phyloP scores from a whole-genome alignment of 805 yeast species.

The Komagataella phaffii region DNA sequence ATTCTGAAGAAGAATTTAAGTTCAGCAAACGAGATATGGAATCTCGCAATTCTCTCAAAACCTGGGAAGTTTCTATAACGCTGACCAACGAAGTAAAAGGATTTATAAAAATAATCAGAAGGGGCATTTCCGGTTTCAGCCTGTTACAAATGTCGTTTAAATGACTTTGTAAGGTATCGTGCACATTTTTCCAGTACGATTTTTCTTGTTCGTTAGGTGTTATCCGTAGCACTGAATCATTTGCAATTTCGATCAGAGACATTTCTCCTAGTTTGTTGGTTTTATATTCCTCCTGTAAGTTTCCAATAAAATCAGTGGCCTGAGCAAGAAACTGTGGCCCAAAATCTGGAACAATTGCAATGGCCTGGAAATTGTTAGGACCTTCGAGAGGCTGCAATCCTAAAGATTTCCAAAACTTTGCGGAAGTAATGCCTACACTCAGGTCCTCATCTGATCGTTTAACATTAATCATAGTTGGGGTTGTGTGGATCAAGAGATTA shows the following conservation, averaged over 20 bases:
- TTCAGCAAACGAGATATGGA: constrained; percentile 13
- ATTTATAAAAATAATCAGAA: constrained; percentile 36
- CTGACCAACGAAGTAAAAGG: constrained; percentile 29
- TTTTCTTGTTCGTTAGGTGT: neutral
- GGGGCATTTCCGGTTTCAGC: constrained; percentile 1
- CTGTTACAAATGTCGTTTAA: neutral
- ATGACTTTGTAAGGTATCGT: neutral
- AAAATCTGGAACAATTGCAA: constrained; percentile 24
- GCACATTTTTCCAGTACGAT: neutral
- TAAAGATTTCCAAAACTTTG: constrained; percentile 42
- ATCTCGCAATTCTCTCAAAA: constrained; percentile 32
- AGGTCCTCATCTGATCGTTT: constrained; percentile 23
- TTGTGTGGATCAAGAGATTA: constrained; percentile 17
- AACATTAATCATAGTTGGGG: constrained; percentile 21
- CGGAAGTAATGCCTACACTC: constrained; percentile 33
- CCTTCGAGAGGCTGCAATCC: constrained; percentile 40
- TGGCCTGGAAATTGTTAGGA: constrained; percentile 35
- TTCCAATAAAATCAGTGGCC: constrained; percentile 21
- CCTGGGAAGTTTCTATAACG: constrained; percentile 28
- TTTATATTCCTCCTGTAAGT: constrained; percentile 28
- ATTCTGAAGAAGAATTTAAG: neutral
- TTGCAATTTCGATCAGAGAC: constrained; percentile 3
- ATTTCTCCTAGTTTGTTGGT: constrained; percentile 34
- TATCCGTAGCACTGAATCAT: neutral
- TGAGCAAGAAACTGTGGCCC: constrained; percentile 16